These are phyloP conservation scores for Magnolia sinica DNA, from an alignment of 164 flowering plant genomes.

Conservation along the genomic window DNA sequence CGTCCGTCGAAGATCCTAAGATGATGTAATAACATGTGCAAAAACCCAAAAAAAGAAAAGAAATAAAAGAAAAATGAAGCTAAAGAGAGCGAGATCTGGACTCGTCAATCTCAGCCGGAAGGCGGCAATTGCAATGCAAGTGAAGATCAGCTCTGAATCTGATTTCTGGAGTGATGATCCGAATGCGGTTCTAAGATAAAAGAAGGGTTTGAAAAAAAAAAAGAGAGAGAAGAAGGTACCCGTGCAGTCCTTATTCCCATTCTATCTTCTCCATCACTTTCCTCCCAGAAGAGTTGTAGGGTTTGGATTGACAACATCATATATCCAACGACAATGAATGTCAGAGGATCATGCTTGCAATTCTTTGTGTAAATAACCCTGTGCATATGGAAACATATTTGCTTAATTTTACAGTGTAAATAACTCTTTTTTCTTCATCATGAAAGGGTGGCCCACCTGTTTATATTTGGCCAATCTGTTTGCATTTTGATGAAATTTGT, in stretches of 20 bases:
- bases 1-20: background rate
- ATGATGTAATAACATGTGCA: background rate
- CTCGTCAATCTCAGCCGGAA: background rate
- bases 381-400: background rate
- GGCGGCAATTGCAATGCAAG: background rate
- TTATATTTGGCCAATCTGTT: no score
- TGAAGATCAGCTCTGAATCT: background rate
- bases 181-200: no score
- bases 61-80: background rate
- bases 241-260: no score
- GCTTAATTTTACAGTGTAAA: no score
- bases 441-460: no score
- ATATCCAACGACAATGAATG: background rate
- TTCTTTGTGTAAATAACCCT: constrained; percentile 2
- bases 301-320: background rate
- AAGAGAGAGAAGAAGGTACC: no score
- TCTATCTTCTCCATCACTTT: no score
- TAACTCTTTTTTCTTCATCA: no score
- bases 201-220: no score
- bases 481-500: no score
- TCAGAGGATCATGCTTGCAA: background rate
- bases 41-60: background rate
- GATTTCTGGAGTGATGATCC: background rate
- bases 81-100: background rate
- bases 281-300: background rate